Conservation (phyloP, 192 early-diverging fungal species). For the Coemansia biformis region DNA sequence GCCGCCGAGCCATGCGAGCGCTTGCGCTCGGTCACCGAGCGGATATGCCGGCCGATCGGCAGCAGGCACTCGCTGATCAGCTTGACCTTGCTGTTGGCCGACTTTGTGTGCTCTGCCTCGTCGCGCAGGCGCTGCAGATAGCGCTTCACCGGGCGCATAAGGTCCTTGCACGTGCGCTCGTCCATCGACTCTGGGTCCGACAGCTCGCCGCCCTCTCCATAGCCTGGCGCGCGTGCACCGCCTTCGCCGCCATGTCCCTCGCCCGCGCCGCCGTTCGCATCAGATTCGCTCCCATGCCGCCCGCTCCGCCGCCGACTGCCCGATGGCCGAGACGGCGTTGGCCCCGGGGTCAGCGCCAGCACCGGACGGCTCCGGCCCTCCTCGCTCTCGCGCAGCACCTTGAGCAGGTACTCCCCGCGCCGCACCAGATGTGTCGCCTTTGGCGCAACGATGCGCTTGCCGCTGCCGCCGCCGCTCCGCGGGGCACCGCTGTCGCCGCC, state of each 20-base stretch:
- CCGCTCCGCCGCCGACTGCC: constrained; percentile 30
- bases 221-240: background rate
- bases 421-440: constrained; percentile 81
- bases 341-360: constrained; percentile 10
- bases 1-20: constrained; percentile 21
- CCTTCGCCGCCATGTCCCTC: constrained; percentile 10
- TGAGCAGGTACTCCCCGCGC: constrained; percentile 86
- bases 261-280: constrained; percentile 19
- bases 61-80: constrained; percentile 55
- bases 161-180: constrained; percentile 60
- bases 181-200: constrained; percentile 52
- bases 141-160: constrained; percentile 62
- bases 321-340: constrained; percentile 4
- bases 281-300: constrained; percentile 28
- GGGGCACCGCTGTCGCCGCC: constrained; percentile 5
- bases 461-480: constrained; percentile 5
- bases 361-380: constrained; percentile 31
- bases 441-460: constrained; percentile 57
- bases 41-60: constrained; percentile 53
- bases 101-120: constrained; percentile 50
- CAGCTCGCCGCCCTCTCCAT: constrained; percentile 31
- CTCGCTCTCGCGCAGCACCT: constrained; percentile 70
- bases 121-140: constrained; percentile 55
- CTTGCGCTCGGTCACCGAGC: constrained; percentile 41
- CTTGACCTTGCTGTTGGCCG: constrained; percentile 50